phyloP scores from a whole-genome alignment of 306 rosid genomes.

The Crataegus laevigata region DNA sequence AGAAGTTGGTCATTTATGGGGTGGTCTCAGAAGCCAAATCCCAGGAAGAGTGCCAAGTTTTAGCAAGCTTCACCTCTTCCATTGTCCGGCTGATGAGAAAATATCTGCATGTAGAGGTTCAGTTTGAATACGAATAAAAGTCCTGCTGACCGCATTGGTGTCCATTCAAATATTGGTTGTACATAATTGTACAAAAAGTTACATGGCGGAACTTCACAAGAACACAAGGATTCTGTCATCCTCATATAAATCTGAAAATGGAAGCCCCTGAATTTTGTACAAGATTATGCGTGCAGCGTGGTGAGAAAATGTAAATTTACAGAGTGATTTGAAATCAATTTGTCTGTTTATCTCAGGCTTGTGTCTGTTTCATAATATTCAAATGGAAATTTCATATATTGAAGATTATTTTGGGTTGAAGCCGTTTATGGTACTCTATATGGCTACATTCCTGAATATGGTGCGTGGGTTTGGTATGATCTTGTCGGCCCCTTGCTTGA shows the following conservation, averaged over 20 bases:
- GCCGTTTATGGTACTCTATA: neutral
- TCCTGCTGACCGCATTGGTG: neutral
- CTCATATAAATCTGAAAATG: neutral
- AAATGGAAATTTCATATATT: neutral
- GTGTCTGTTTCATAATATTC: neutral
- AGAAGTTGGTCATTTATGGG: constrained; percentile 55
- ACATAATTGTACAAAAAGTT: constrained; percentile 14
- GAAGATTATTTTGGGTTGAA: neutral
- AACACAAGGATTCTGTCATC: neutral
- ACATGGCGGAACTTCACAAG: neutral
- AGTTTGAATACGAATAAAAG: constrained; percentile 49
- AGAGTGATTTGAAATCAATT: constrained; percentile 4
- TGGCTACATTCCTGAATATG: neutral
- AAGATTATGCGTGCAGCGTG: neutral
- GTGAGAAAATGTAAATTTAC: constrained; percentile 21
- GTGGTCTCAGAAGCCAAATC: constrained; percentile 56
- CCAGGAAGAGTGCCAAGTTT: constrained; percentile 49
- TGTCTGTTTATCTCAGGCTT: neutral
- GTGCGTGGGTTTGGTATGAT: neutral
- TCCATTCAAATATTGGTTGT: constrained; percentile 1
- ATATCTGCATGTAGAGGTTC: constrained; percentile 44
- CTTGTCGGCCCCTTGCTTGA: neutral
- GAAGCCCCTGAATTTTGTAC: neutral
- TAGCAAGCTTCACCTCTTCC: constrained; percentile 53
- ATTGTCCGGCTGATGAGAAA: constrained; percentile 62